These are phyloP conservation scores for Singerocomus inundabilis DNA, from an alignment of 1,284 basidiomycete genomes.

Conservation along the genomic window DNA sequence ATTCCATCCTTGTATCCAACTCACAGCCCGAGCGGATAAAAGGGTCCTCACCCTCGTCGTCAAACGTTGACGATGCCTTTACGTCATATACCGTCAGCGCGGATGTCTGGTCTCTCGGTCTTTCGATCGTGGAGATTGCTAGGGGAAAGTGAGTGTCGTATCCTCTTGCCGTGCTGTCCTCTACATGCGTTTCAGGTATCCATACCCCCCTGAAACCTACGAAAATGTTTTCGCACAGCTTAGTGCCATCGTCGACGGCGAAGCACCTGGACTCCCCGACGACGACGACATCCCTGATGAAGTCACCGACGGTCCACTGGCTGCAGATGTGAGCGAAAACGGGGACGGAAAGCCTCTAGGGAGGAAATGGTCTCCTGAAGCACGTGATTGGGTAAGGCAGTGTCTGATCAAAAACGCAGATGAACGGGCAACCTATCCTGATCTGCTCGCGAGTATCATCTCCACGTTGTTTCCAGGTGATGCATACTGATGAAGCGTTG, in stretches of 20 bases:
- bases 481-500: conserved; percentile 11
- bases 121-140: conserved; percentile 91
- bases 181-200: conserved; percentile 52
- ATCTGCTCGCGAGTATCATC: conserved; percentile 62
- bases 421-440: conserved; percentile 79
- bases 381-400: conserved; percentile 56
- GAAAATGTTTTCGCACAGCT: conserved; percentile 96
- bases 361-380: conserved; percentile 36
- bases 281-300: conserved; percentile 29
- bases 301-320: conserved; percentile 8
- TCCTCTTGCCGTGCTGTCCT: background rate
- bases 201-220: conserved; percentile 98
- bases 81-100: conserved; percentile 93
- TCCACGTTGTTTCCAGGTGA: background rate
- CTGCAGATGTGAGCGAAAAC: conserved; percentile 34
- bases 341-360: conserved; percentile 11
- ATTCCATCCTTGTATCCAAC: conserved; percentile 1
- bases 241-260: conserved; percentile 93
- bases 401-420: conserved; percentile 81
- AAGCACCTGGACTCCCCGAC: conserved; percentile 80
- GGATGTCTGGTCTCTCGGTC: conserved; percentile 97
- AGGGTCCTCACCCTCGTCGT: conserved; percentile 71
- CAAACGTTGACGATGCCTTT: conserved; percentile 33
- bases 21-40: conserved; percentile 90
- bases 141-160: conserved; percentile 53